Evolutionary conservation across 768 basidiomycete genomes (phyloP), one percentile per base, ranked within the genome.

Genomic region (Gloeopeniophorella convolvens): DNA sequence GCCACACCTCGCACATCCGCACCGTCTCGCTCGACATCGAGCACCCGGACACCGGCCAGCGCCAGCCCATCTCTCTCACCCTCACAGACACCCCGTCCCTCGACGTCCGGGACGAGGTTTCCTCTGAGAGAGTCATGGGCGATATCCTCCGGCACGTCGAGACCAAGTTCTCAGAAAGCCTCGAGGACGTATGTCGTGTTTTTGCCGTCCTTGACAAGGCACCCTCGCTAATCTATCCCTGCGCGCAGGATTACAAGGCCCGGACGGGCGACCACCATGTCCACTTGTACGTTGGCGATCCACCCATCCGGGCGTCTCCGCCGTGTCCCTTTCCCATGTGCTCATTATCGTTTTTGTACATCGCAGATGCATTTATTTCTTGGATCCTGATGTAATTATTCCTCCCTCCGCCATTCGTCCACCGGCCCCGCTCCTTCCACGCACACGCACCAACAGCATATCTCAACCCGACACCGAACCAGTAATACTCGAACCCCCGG

Each of bases 41-140:
- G 69, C 61, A 66, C 62, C 74, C 75, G 63, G 72, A 68, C 54
- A 66, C 62, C 58, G 70, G 70, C 49, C 66, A 70, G 26, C 69
- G 70, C 4, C 74, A 70, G 42, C 67, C 76, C 31, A 70, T 88
- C 50, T 75, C 72, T 37, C 82, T 89, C 63, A 77, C 80, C 48
- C 79, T 89, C 58, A 75, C 89, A 63, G 89, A 91, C 70, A 88
- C 89, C 2, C 89, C 89, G 48, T 83, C 88, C 8, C 67, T 91
- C 44, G 85, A 89, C 73, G 81, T 82, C 61, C 66, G 68, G 56
- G 86, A 87, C 65, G 81, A 85, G 31, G 65, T 70, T 41, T 70
- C 76, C 49, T 70, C 82, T 42, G 85, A 89, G 59, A 72, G 85
- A 45, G 62, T 77, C 15, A 70, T 89, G 27, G 64, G 71, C 57